Evolutionary conservation across 805 yeast species (phyloP), one percentile per base, ranked within the genome.

Genomic region (Barnettozyma pratensis): DNA sequence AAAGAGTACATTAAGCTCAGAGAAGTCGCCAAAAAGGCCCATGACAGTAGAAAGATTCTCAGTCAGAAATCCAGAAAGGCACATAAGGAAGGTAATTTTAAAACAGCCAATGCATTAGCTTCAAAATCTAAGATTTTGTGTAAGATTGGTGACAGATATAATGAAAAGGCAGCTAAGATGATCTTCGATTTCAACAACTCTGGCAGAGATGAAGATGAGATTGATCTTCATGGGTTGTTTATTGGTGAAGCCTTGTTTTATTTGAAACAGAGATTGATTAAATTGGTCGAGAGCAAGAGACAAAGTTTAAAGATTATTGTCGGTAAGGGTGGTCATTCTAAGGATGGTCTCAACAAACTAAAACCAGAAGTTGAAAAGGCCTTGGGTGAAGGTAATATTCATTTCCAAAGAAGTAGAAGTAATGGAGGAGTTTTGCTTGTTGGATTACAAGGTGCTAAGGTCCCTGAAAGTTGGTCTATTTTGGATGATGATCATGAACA

Each of bases 251-350:
- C 97, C 7, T 79, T 80, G 52, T 84, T 79, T 62, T 79, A 84
- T 46, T 71, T 91, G 54, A 87, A 83, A 55, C 80, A 77, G 51
- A 74, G 97, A 47, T 76, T 92, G 44, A 73, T 75, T 14, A 80
- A 80, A 28, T 87, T 81, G 45, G 74, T 80, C 12, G 59, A 60
- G 32, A 69, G 78, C 25, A 70, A 77, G 45, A 92, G 87, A 60
- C 65, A 75, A 3, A 79, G 76, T 45, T 68, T 92, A 40, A 78
- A 80, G 54, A 92, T 89, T 28, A 90, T 91, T 64, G 97, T 89
- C 7, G 98, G 98, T 6, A 91, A 92, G 66, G 98, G 97, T 7
- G 61, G 80, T 38, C 98, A 91, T 64, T 87, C 96, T 0, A 73
- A 76, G 46, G 73, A 80, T 54, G 95, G 95, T 11, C 77, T 87